Evolutionary conservation across 176 grass and related monocot species (phyloP), one percentile per base, ranked within the genome.

Genomic region (Phoenix roebelenii): DNA sequence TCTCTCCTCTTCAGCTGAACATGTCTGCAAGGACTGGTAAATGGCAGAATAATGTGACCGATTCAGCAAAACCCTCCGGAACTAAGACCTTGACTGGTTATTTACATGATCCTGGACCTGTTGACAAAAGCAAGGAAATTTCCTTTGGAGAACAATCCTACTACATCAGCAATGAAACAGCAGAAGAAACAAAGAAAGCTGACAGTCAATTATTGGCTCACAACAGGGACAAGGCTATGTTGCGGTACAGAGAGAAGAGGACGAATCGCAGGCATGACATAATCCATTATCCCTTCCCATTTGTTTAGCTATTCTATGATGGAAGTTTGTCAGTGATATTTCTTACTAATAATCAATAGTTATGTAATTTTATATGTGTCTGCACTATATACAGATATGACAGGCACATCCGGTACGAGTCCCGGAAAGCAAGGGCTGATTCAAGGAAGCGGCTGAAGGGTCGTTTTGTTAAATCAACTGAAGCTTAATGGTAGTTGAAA

Each of bases 171-270:
- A 68, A 50, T 0, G 63, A 57, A 52, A 56, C 54, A 4, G 79
- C 82, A 10, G 77, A 75, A 25, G 54, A 66, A 7, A 14, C 79
- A 18, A 17, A 58, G 29, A 85, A 69, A 65, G 61, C 88, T 16
- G 81, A 85, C 76, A 76, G 81, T 0, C 78, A 91, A 54, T 76
- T 71, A 1, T 79, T 85, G 9, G 87, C 93, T 0, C 84, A 83
- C 53, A 97, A 97, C 65, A 76, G 93, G 64, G 87, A 73, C 66
- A 91, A 62, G 23, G 93, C 93, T 0, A 91, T 92, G 93, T 81
- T 90, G 35, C 81, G 87, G 17, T 97, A 97, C 69, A 87, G 62
- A 25, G 93, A 97, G 66, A 97, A 97, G 68, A 91, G 74, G 73
- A 97, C 91, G 65, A 83, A 25, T 29, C 87, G 93, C 72, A 97